phyloP scores from a whole-genome alignment of 2,329 filamentous ascomycete genomes.

The Penicillium nordicum region DNA sequence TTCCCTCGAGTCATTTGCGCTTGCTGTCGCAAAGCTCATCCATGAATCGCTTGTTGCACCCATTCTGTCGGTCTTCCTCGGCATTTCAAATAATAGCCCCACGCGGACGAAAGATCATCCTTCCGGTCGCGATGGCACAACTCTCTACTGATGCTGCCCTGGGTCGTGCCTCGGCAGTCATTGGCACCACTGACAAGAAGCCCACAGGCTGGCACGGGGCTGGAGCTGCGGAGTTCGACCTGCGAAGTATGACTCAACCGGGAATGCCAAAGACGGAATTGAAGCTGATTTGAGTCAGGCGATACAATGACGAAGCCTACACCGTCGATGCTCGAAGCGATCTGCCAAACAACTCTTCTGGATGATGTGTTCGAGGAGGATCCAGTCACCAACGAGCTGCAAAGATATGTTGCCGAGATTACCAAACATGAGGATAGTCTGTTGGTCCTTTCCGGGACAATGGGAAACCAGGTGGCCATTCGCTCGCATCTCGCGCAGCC shows the following conservation, averaged over 20 bases:
- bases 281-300: conserved; percentile 38
- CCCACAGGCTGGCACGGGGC: conserved; percentile 41
- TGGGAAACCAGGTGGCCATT: conserved; percentile 87
- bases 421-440: conserved; percentile 73
- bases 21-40: background rate
- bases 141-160: conserved; percentile 15
- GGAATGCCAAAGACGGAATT: background rate
- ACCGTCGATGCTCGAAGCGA: conserved; percentile 74
- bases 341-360: conserved; percentile 68
- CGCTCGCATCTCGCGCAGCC: conserved; percentile 74
- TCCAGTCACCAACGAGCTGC: conserved; percentile 70
- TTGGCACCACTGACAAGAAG: conserved; percentile 4
- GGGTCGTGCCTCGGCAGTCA: conserved; percentile 5
- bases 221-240: conserved; percentile 55
- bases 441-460: conserved; percentile 84
- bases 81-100: background rate
- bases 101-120: conserved; percentile 2
- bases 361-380: conserved; percentile 87
- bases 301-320: conserved; percentile 75
- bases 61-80: conserved; percentile 11
- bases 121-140: conserved; percentile 20
- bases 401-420: conserved; percentile 68
- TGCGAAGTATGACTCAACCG: conserved; percentile 45
- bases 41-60: conserved; percentile 16
- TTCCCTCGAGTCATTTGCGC: background rate